phyloP scores from a whole-genome alignment of 768 basidiomycete species.

The Xerocomellus intermedius region DNA sequence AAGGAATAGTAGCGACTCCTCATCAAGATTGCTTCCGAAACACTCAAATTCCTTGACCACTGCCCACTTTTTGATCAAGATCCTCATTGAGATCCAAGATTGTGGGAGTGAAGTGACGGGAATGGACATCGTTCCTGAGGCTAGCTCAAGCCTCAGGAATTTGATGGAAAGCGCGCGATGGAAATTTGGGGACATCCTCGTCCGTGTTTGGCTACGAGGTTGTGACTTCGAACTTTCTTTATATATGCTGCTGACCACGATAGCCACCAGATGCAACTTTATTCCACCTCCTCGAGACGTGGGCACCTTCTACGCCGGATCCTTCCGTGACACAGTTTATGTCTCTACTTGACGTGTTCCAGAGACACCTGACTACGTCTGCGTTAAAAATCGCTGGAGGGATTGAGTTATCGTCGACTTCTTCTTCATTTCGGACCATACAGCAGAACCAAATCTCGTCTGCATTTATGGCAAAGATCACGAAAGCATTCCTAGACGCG shows the following conservation, averaged over 20 bases:
- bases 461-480: conserved; percentile 71
- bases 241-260: conserved; percentile 1
- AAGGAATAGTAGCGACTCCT: conserved; percentile 35
- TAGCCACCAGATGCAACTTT: conserved; percentile 67
- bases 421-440: conserved; percentile 47
- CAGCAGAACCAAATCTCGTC: conserved; percentile 63
- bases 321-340: conserved; percentile 73
- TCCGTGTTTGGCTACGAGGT: conserved; percentile 84
- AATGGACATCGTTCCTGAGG: conserved; percentile 82
- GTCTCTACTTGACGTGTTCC: conserved; percentile 75
- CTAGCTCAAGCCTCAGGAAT: conserved; percentile 60
- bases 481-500: conserved; percentile 81
- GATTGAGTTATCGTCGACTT: conserved; percentile 50
- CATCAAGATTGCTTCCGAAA: conserved; percentile 60
- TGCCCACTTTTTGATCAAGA: conserved; percentile 73
- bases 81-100: conserved; percentile 84
- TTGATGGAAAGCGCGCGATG: conserved; percentile 82
- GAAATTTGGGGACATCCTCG: conserved; percentile 83
- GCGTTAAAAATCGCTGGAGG: conserved; percentile 84
- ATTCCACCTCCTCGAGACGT: conserved; percentile 86
- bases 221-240: conserved; percentile 15
- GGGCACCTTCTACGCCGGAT: conserved; percentile 63
- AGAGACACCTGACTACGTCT: conserved; percentile 69
- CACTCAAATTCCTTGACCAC: conserved; percentile 83
- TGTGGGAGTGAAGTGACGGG: conserved; percentile 75